phyloP scores from a whole-genome alignment of 73 alveolate genomes.

The Uronychia setigera region DNA sequence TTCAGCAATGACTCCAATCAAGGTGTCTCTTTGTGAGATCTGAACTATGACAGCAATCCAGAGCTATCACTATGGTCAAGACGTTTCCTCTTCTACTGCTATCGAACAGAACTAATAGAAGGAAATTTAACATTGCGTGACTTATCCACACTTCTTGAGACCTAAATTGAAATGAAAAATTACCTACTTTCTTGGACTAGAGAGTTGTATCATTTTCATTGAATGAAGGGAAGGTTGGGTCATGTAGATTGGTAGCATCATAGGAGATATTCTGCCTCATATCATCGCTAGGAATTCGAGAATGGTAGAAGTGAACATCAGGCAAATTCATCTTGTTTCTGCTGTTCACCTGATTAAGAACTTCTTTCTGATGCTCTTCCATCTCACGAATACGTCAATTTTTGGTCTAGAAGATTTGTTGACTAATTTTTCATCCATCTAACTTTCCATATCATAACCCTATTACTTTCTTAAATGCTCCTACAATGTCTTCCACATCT shows the following conservation, averaged over 20 bases:
- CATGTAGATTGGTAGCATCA: background rate
- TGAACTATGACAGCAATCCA: too few relatives aligned
- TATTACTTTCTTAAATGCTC: background rate
- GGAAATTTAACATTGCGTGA: too few relatives aligned
- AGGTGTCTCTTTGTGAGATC: background rate
- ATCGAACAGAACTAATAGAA: too few relatives aligned
- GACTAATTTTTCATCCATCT: background rate
- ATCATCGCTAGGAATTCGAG: background rate
- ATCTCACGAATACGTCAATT: background rate
- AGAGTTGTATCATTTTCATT: too few relatives aligned
- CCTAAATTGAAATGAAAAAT: too few relatives aligned
- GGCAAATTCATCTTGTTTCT: background rate
- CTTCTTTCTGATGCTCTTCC: background rate
- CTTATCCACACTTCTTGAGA: too few relatives aligned
- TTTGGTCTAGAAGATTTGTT: background rate
- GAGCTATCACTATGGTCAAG: too few relatives aligned
- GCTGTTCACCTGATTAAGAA: background rate
- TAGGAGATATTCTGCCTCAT: background rate
- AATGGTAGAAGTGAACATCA: too few relatives aligned
- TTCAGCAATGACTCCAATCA: background rate
- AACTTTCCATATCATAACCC: background rate
- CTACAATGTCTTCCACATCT: background rate
- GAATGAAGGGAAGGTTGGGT: background rate
- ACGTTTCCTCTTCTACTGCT: too few relatives aligned
- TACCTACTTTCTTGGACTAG: too few relatives aligned